phyloP scores from a whole-genome alignment of 169 alveolate species.

The Cytauxzoon felis region DNA sequence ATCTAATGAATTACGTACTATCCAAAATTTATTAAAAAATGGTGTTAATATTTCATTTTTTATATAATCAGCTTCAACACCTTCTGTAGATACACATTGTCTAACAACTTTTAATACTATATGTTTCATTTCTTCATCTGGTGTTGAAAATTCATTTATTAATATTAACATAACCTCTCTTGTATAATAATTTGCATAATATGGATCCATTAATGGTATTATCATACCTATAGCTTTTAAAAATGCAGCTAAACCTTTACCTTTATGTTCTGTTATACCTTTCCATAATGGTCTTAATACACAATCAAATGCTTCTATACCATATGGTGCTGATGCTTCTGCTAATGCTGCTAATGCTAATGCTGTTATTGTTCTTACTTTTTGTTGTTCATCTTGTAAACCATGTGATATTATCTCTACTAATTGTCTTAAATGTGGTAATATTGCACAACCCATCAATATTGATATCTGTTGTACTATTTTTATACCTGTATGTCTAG shows the following conservation, averaged over 20 bases:
- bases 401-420: constrained; percentile 97
- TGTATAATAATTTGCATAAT: constrained; percentile 96
- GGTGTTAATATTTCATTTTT: constrained; percentile 92
- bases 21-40: constrained; percentile 93
- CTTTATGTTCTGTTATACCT: constrained; percentile 96
- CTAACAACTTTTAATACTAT: constrained; percentile 92
- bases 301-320: constrained; percentile 98
- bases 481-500: constrained; percentile 99
- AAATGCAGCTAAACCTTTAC: constrained; percentile 96
- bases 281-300: constrained; percentile 97
- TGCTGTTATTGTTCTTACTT: constrained; percentile 97
- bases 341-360: constrained; percentile 99
- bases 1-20: constrained; percentile 82
- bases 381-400: constrained; percentile 91
- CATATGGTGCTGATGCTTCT: constrained; percentile 99
- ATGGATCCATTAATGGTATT: constrained; percentile 98
- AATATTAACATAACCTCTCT: constrained; percentile 94
- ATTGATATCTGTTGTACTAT: constrained; percentile 96
- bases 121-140: constrained; percentile 98
- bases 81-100: constrained; percentile 97
- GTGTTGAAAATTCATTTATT: constrained; percentile 94
- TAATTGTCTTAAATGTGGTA: constrained; percentile 96
- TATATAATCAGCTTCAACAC: constrained; percentile 95
- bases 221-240: constrained; percentile 94
- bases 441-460: constrained; percentile 96